Evolutionary conservation across 129 eudicot genomes (phyloP).

Genomic region (Smallanthus sonchifolius): DNA sequence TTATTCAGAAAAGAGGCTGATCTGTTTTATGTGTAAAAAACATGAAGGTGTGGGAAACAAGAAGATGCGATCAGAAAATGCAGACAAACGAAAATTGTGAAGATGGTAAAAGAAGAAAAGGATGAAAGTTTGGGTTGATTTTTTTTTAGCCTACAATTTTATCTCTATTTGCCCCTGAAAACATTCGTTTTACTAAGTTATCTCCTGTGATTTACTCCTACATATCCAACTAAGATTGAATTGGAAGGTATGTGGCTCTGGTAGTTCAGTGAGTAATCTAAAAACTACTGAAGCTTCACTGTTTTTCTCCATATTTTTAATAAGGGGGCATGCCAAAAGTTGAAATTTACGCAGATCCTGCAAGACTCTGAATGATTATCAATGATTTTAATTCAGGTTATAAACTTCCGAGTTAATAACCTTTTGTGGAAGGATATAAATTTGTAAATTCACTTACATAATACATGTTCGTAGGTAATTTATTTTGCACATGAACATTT

Average conservation of each 20-base stretch:
- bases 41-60: neutral
- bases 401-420: neutral
- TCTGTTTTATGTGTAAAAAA: neutral
- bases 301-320: neutral
- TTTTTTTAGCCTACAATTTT: neutral
- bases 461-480: neutral
- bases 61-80: neutral
- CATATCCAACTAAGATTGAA: neutral
- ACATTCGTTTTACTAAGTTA: neutral
- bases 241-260: neutral
- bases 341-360: neutral
- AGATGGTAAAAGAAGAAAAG: neutral
- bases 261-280: neutral
- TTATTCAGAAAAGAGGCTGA: neutral
- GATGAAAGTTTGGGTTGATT: neutral
- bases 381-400: neutral
- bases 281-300: neutral
- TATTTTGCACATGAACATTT: too few species aligned
- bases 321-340: conserved; percentile 8
- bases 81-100: neutral
- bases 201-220: neutral
- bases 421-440: conserved; percentile 13
- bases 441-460: neutral
- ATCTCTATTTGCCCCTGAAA: neutral
- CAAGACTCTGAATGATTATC: neutral